phyloP scores from a whole-genome alignment of 108 stramenopile genomes.

The Aurantiochytrium sp. region DNA sequence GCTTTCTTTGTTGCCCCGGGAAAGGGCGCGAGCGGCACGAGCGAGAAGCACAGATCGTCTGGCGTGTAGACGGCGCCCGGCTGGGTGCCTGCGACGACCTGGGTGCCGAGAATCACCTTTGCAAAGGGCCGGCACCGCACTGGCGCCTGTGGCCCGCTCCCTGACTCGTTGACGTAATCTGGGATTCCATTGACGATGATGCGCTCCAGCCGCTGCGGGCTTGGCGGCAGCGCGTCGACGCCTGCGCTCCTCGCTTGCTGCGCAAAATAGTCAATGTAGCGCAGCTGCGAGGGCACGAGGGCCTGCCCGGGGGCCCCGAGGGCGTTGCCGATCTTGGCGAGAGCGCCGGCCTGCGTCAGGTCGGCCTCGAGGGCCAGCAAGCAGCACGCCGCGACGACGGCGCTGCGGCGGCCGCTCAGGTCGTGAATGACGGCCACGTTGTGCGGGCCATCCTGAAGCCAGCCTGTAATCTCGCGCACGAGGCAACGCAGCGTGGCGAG shows the following conservation, averaged over 20 bases:
- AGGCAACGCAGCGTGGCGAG: background rate
- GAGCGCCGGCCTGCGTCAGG: background rate
- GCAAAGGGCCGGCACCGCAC: background rate
- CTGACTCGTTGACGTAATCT: background rate
- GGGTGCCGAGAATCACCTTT: background rate
- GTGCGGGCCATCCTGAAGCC: background rate
- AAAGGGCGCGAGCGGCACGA: background rate
- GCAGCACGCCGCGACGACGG: constrained; percentile 11
- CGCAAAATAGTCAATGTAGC: constrained; percentile 15
- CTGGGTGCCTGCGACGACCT: background rate
- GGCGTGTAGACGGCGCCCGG: background rate
- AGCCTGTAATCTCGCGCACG: background rate
- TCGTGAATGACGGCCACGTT: background rate
- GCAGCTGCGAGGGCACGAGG: background rate
- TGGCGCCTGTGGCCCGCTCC: background rate
- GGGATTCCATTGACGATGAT: constrained; percentile 27
- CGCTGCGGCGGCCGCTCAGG: background rate
- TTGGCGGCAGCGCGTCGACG: too few relatives aligned
- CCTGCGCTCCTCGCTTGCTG: too few relatives aligned
- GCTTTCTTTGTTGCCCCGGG: background rate
- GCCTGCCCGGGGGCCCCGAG: background rate
- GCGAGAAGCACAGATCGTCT: background rate
- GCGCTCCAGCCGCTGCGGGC: background rate
- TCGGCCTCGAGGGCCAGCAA: background rate
- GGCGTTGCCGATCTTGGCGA: background rate